Base-by-base conservation (phyloP, 768 basidiomycete species). In the Boletus tomentosulus region DNA sequence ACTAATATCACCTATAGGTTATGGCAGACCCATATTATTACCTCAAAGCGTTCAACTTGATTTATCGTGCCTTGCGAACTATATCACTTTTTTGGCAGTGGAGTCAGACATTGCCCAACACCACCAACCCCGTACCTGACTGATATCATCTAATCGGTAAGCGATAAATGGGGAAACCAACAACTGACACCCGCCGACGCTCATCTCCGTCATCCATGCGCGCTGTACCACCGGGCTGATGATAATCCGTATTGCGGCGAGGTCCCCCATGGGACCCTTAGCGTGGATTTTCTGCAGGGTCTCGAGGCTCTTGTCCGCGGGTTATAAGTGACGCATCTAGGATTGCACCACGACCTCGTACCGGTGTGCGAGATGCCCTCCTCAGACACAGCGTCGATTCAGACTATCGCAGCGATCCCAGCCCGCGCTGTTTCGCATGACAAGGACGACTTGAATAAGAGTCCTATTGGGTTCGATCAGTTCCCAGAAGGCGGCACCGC, bases 401-500 rank as follows among this genome's bases (percentile, higher is more conserved):
- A 43, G 27, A 44, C 54, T 2, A 6, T 12, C 11, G 22, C 19
- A 39, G 53, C 45, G 38, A 30, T 38, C 25, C 34, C 48, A 33
- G 19, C 46, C 1, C 10, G 7, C 6, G 15, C 24, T 25, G 15
- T 27, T 50, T 42, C 51, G 10, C 38, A 57, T 8, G 16, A n/a
- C 1, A 57, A 57, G 31, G 46, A 54, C 4, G 45, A 34, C 33
- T n/a, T 10, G 33, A 51, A 43, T 6, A 50, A 43, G 41, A 16
- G 12, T 6, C 47, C 2, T 13, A 12, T 19, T 3, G 43, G 44
- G 2, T 11, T n/a, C 19, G 25, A 34, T 19, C 57, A 59, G 11
- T 70, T 69, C 28, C 67, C 67, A 0, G 67, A 69, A 54, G 67
- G 69, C 11, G 67, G 67, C 4, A 34, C 51, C 3, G 61, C 56